Percentiles rank a stretch among this genome's conserved stretches.
phyloP scores from a whole-genome alignment of 495 filamentous ascomycete genomes.

The Neurospora tetrasperma region DNA sequence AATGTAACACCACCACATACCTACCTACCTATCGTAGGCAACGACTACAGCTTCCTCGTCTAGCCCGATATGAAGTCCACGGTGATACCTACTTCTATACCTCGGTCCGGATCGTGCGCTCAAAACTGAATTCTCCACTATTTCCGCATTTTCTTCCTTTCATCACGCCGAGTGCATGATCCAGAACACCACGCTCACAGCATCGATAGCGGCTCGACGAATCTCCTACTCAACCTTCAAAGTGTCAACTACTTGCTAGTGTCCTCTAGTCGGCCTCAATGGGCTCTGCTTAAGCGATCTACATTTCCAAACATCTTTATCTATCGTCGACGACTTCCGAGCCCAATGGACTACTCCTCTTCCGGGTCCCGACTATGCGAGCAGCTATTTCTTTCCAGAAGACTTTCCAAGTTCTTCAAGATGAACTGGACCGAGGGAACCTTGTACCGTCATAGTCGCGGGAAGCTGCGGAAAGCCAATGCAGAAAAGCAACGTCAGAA shows the following conservation, averaged over 20 bases:
- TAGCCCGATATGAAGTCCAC: background rate
- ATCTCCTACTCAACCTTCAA: background rate
- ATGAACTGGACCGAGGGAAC: slow-evolving; percentile 41
- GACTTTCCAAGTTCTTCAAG: background rate
- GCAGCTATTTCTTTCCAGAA: background rate
- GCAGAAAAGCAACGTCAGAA: slow-evolving; percentile 23
- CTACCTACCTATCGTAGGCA: background rate
- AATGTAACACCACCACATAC: background rate
- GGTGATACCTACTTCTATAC: background rate
- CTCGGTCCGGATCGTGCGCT: background rate
- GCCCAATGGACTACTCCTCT: background rate
- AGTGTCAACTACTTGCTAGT: background rate
- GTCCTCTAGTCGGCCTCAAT: background rate
- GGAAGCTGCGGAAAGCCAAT: slow-evolving; percentile 24
- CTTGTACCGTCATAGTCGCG: slow-evolving; percentile 27
- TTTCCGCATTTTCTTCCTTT: background rate
- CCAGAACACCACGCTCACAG: background rate
- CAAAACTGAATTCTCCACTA: background rate
- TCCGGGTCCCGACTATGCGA: background rate
- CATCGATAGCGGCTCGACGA: background rate
- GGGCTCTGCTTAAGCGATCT: background rate
- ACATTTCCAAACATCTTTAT: background rate
- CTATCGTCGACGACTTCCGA: background rate
- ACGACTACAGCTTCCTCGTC: background rate
- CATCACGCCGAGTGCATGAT: background rate